These are phyloP conservation scores for Lactuca saligna DNA, from an alignment of 129 eudicot species.

Conservation along the genomic window DNA sequence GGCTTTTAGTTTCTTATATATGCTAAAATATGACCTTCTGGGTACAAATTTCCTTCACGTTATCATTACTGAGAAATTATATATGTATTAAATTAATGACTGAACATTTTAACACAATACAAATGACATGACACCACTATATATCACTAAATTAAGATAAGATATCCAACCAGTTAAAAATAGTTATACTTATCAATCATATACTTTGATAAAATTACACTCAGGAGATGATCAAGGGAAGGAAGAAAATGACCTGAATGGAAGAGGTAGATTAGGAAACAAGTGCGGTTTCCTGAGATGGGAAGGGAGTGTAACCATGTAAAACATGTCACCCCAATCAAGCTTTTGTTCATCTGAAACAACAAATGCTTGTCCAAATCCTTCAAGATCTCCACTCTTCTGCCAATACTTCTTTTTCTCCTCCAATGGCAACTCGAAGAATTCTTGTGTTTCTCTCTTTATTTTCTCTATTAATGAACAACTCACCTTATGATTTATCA, in stretches of 20 bases:
- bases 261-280: background rate
- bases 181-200: too few relatives aligned
- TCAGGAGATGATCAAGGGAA: too few relatives aligned
- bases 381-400: background rate
- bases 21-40: too few relatives aligned
- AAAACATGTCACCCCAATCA: background rate
- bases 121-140: too few relatives aligned
- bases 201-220: too few relatives aligned
- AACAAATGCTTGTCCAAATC: background rate
- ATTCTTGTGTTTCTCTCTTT: background rate
- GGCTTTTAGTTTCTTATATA: background rate
- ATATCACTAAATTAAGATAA: too few relatives aligned
- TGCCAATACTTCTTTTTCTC: constrained; percentile 1
- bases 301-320: background rate
- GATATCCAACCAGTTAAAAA: too few relatives aligned
- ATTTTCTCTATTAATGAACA: background rate
- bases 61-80: too few relatives aligned
- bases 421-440: background rate
- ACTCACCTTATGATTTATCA: background rate
- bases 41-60: too few relatives aligned
- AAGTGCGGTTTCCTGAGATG: background rate
- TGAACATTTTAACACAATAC: too few relatives aligned
- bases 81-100: too few relatives aligned
- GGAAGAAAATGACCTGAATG: background rate
- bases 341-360: background rate